Conservation (phyloP, 2,329 filamentous ascomycete species). For the Aspergillus ruber region DNA sequence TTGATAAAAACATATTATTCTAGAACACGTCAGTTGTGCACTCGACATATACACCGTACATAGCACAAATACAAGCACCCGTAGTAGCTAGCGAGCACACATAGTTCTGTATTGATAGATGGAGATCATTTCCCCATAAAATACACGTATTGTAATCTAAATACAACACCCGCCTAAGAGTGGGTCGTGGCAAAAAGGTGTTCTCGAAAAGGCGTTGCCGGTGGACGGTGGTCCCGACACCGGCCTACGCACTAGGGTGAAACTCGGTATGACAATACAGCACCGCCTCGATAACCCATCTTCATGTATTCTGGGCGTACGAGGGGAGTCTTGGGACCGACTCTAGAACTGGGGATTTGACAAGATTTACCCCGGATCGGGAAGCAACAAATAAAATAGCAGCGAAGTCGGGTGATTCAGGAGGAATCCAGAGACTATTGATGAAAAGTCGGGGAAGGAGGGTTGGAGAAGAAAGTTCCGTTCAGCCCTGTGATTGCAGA, state of each 20-base stretch:
- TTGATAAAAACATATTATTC: no score
- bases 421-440: constrained; percentile 12
- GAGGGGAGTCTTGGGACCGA: background rate
- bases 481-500: constrained; percentile 2
- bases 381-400: constrained; percentile 15
- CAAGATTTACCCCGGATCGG: background rate
- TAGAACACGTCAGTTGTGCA: no score
- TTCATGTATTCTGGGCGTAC: background rate
- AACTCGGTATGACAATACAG: background rate
- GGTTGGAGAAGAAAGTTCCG: background rate
- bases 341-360: background rate
- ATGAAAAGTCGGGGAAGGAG: background rate
- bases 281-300: background rate
- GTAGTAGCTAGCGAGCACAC: no score
- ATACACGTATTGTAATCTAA: background rate
- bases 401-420: constrained; percentile 27
- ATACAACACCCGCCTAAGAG: background rate
- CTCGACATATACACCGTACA: background rate
- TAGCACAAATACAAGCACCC: background rate
- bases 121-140: no score
- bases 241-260: background rate
- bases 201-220: no score
- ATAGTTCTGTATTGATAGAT: no score
- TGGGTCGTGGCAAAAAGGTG: background rate
- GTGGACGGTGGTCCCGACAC: background rate